These are phyloP conservation scores for Streptanthus diversifolius DNA, from an alignment of 345 rosid genomes.

Conservation along the genomic window DNA sequence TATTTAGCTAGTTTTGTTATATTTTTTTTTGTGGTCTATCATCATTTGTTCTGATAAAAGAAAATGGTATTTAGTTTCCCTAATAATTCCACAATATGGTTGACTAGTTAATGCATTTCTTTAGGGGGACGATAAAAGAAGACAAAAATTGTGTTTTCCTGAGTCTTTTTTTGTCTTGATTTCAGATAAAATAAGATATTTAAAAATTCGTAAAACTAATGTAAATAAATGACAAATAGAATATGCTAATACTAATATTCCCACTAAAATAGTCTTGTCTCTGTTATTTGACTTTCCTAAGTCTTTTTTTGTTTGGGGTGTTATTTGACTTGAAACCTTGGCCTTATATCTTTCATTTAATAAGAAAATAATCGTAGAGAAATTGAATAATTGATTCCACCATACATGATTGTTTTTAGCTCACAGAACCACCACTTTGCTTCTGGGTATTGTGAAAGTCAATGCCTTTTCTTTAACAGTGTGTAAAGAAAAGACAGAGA, in stretches of 20 bases:
- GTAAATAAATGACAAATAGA: background rate
- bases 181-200: background rate
- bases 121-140: background rate
- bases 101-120: conserved; percentile 26
- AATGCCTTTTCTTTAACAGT: conserved; percentile 53
- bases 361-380: conserved; percentile 1
- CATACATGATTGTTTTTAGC: conserved; percentile 3
- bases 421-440: conserved; percentile 21
- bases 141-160: conserved; percentile 22
- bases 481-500: conserved; percentile 35
- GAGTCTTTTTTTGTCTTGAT: conserved; percentile 24
- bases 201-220: background rate
- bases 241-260: conserved; percentile 27
- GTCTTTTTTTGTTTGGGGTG: background rate
- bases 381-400: conserved; percentile 7
- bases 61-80: background rate
- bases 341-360: background rate
- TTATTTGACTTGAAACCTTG: conserved; percentile 16
- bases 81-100: conserved; percentile 18
- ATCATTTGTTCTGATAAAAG: background rate
- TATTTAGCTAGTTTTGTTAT: background rate
- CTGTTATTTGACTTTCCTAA: conserved; percentile 15
- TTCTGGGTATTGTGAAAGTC: conserved; percentile 47
- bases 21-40: background rate
- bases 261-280: conserved; percentile 14